These are phyloP conservation scores for Sphagnum tenellum DNA, from an alignment of 225 moss, liverwort and hornwort genomes.

Conservation along the genomic window DNA sequence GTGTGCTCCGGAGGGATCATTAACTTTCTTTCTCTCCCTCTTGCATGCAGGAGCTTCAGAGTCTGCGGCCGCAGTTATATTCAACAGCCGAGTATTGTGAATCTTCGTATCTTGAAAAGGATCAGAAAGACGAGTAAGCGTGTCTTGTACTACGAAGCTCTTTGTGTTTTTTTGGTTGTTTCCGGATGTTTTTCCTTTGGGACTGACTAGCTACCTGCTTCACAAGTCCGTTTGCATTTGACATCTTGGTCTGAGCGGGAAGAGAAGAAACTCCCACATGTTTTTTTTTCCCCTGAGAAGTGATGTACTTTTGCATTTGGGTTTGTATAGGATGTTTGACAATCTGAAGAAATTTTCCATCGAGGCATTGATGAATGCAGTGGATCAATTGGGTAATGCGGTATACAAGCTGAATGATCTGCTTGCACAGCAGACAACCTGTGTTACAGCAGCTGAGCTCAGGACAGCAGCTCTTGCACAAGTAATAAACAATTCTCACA, in stretches of 20 bases:
- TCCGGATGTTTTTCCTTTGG: neutral
- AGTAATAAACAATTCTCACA: constrained; percentile 4
- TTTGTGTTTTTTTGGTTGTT: neutral
- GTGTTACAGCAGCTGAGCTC: constrained; percentile 46
- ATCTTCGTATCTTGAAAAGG: constrained; percentile 66
- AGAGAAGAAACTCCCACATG: too few relatives aligned
- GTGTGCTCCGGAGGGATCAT: too few relatives aligned
- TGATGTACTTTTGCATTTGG: neutral
- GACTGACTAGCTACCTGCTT: neutral
- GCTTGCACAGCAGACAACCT: constrained; percentile 45
- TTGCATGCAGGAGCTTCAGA: constrained; percentile 13
- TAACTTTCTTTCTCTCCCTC: too few relatives aligned
- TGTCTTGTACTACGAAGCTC: too few relatives aligned
- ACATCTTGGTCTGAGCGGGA: too few relatives aligned
- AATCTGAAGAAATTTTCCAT: constrained; percentile 82
- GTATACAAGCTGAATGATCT: constrained; percentile 84
- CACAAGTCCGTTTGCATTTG: neutral
- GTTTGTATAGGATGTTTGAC: constrained; percentile 55
- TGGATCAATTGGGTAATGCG: constrained; percentile 81
- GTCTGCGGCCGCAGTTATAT: constrained; percentile 70
- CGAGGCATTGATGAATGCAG: constrained; percentile 83
- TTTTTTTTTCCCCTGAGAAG: neutral
- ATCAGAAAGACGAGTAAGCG: constrained; percentile 67
- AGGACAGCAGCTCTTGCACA: constrained; percentile 59
- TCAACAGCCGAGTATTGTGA: constrained; percentile 85